Evolutionary conservation across 169 alveolate species (phyloP).

Genomic region (Amoebophrya sp.): DNA sequence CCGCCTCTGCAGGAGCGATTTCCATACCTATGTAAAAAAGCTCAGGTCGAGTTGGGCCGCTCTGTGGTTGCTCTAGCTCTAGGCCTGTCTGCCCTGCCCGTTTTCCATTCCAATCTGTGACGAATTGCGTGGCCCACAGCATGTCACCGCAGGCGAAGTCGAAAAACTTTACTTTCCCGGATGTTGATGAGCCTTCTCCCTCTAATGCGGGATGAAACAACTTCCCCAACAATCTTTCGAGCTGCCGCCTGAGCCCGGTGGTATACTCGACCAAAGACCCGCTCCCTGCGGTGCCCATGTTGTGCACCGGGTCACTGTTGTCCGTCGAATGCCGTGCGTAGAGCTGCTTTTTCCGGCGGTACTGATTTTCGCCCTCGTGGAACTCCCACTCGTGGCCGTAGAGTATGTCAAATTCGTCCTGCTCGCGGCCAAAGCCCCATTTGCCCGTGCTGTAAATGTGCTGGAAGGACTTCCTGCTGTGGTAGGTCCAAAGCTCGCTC

Average conservation of each 20-base stretch:
- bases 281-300: constrained; percentile 6
- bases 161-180: no score
- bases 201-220: no score
- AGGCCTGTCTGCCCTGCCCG: no score
- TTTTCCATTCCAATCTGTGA: neutral
- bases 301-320: neutral
- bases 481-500: neutral
- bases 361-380: neutral
- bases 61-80: neutral
- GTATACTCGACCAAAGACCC: neutral
- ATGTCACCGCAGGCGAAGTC: constrained; percentile 25
- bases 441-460: constrained; percentile 14
- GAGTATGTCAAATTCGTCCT: neutral
- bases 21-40: neutral
- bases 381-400: neutral
- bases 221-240: neutral
- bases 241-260: neutral
- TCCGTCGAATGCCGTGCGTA: neutral
- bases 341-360: neutral
- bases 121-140: neutral
- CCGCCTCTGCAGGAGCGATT: neutral
- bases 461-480: neutral
- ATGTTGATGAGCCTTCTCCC: no score
- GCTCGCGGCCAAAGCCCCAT: neutral
- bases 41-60: neutral